Conservation (phyloP, 805 yeast species). For the Ogataea dorogensis region DNA sequence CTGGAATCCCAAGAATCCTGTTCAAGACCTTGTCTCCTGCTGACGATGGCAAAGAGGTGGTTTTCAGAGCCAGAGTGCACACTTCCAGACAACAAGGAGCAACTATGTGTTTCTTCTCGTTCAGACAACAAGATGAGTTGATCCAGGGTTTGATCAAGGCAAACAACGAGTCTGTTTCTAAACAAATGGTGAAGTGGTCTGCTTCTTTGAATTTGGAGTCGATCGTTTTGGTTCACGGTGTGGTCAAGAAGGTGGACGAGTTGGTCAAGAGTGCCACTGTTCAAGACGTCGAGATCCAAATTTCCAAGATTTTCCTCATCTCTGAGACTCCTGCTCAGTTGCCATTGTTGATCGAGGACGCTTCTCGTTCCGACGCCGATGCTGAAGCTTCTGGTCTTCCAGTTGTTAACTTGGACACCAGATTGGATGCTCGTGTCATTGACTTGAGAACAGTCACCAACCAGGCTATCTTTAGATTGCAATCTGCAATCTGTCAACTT, state of each 20-base stretch:
- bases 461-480: conserved; percentile 94
- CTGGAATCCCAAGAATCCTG: conserved; percentile 62
- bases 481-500: conserved; percentile 81
- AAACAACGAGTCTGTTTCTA: conserved; percentile 68
- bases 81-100: conserved; percentile 94
- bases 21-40: conserved; percentile 56
- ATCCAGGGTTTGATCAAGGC: conserved; percentile 85
- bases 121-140: conserved; percentile 83
- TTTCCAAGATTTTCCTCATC: conserved; percentile 70
- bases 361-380: conserved; percentile 89
- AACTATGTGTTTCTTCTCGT: conserved; percentile 83
- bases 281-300: conserved; percentile 83
- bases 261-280: conserved; percentile 87
- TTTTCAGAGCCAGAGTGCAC: conserved; percentile 92
- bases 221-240: conserved; percentile 88
- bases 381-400: conserved; percentile 92
- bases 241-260: conserved; percentile 79
- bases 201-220: conserved; percentile 82
- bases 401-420: conserved; percentile 91
- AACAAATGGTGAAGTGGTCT: conserved; percentile 97
- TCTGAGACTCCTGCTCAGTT: conserved; percentile 89
- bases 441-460: conserved; percentile 96
- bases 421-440: conserved; percentile 92
- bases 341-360: conserved; percentile 95
- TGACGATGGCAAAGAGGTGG: conserved; percentile 71